phyloP scores from a whole-genome alignment of 1,139 yeast species.

The Candida sp. region DNA sequence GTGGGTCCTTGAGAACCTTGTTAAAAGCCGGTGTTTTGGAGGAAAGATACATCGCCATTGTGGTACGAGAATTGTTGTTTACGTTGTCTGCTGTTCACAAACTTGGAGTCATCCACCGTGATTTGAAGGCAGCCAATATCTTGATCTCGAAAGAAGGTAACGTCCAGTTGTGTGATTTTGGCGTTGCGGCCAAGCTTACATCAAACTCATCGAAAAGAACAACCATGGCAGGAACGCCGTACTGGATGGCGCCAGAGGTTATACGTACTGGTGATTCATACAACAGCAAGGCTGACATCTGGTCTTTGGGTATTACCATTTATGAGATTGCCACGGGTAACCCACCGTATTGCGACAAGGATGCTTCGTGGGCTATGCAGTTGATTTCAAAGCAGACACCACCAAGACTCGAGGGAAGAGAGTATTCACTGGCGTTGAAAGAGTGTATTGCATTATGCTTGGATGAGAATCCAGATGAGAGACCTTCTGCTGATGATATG shows the following conservation, averaged over 20 bases:
- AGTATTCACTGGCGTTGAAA: conserved; percentile 74
- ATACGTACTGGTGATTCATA: conserved; percentile 91
- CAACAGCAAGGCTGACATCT: conserved; percentile 86
- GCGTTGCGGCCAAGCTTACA: conserved; percentile 94
- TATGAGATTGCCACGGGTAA: conserved; percentile 97
- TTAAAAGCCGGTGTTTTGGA: conserved; percentile 89
- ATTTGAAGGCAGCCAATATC: conserved; percentile 95
- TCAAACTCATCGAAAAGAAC: conserved; percentile 81
- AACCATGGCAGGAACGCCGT: conserved; percentile 98
- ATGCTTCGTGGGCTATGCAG: conserved; percentile 94
- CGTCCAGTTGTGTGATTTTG: conserved; percentile 95
- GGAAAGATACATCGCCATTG: conserved; percentile 80
- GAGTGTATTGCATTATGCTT: conserved; percentile 92
- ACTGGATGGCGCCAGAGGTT: conserved; percentile 99
- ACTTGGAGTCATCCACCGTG: conserved; percentile 94
- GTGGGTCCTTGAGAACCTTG: conserved; percentile 91
- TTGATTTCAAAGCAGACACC: conserved; percentile 93
- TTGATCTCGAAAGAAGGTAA: conserved; percentile 88
- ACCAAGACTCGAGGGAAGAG: conserved; percentile 91
- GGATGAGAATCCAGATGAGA: conserved; percentile 90
- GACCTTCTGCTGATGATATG: conserved; percentile 88
- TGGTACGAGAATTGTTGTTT: conserved; percentile 76
- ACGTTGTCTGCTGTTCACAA: conserved; percentile 86
- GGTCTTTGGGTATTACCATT: conserved; percentile 94
- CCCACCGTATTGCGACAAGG: conserved; percentile 97